Conservation (phyloP, 352 stramenopile genomes). For the Aphanomyces euteiches region DNA sequence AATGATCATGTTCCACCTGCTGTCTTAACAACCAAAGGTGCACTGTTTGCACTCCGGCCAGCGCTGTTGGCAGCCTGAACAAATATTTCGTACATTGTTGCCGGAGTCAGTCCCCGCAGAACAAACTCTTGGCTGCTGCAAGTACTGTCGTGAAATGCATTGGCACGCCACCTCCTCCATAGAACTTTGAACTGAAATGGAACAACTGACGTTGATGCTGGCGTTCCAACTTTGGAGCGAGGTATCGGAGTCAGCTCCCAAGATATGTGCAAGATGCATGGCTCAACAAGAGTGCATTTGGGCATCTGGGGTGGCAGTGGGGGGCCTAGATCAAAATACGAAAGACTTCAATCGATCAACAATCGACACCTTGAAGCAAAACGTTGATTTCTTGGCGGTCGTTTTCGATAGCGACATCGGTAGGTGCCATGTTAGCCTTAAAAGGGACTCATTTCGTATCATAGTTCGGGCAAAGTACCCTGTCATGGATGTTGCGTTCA, state of each 20-base stretch:
- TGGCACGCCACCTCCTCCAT: constrained; percentile 38
- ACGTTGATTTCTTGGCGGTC: constrained; percentile 39
- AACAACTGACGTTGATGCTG: no score
- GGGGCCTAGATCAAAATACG: neutral
- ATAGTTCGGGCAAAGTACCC: neutral
- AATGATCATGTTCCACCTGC: constrained; percentile 25
- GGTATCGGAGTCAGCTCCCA: constrained; percentile 1
- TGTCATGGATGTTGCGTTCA: constrained; percentile 29
- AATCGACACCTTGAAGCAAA: constrained; percentile 43
- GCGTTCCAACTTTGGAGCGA: no score
- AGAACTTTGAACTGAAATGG: constrained; percentile 37
- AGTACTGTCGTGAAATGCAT: constrained; percentile 31
- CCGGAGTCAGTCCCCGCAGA: constrained; percentile 44
- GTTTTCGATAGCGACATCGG: constrained; percentile 45
- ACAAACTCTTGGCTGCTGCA: constrained; percentile 34
- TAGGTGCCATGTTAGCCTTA: constrained; percentile 42
- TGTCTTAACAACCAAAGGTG: constrained; percentile 34
- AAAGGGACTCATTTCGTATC: neutral
- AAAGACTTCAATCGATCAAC: neutral
- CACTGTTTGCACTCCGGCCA: constrained; percentile 43
- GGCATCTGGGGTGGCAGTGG: neutral
- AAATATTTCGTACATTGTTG: constrained; percentile 41
- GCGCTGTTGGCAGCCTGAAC: constrained; percentile 49
- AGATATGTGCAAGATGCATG: constrained; percentile 15
- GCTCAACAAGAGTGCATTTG: constrained; percentile 18